These are phyloP conservation scores for Cutaneotrichosporon cyanovorans DNA, from an alignment of 1,284 basidiomycete genomes.

Conservation along the genomic window DNA sequence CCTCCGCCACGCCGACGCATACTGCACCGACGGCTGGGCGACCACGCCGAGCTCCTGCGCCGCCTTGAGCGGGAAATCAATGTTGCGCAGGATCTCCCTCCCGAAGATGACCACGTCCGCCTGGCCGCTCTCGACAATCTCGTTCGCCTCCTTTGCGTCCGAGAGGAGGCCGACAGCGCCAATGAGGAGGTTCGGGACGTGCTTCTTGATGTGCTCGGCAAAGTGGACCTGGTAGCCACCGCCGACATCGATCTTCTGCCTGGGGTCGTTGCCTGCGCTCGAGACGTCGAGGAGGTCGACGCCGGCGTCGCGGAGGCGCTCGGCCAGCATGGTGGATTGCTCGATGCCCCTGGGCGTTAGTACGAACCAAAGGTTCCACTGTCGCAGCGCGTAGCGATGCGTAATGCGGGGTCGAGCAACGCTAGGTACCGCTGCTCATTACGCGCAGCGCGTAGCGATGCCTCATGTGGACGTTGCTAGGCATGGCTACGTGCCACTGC, in stretches of 20 bases:
- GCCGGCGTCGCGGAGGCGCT: slow-evolving; percentile 55
- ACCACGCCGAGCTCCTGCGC: slow-evolving; percentile 41
- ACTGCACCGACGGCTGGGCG: slow-evolving; percentile 42
- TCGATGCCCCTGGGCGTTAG: slow-evolving; percentile 59
- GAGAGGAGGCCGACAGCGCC: slow-evolving; percentile 70
- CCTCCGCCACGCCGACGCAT: slow-evolving; percentile 50
- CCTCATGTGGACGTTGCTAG: too few relatives aligned
- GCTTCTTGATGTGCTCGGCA: slow-evolving; percentile 60
- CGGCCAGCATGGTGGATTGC: slow-evolving; percentile 58
- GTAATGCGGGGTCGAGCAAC: too few relatives aligned
- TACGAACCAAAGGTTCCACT: too few relatives aligned
- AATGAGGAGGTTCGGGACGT: slow-evolving; percentile 53
- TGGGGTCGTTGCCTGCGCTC: slow-evolving; percentile 59
- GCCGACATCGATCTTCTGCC: slow-evolving; percentile 53
- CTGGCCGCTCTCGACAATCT: slow-evolving; percentile 57
- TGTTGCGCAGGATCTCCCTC: slow-evolving; percentile 50
- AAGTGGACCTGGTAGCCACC: slow-evolving; percentile 67
- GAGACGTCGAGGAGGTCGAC: slow-evolving; percentile 67
- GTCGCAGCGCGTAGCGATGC: background rate
- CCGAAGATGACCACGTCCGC: slow-evolving; percentile 64
- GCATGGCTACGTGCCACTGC: too few relatives aligned
- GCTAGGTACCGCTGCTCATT: too few relatives aligned
- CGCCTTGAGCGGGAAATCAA: slow-evolving; percentile 43
- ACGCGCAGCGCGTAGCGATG: too few relatives aligned
- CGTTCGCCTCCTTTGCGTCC: slow-evolving; percentile 57